phyloP scores from a whole-genome alignment of 192 early-diverging fungal species.

The Coemansia sp. region DNA sequence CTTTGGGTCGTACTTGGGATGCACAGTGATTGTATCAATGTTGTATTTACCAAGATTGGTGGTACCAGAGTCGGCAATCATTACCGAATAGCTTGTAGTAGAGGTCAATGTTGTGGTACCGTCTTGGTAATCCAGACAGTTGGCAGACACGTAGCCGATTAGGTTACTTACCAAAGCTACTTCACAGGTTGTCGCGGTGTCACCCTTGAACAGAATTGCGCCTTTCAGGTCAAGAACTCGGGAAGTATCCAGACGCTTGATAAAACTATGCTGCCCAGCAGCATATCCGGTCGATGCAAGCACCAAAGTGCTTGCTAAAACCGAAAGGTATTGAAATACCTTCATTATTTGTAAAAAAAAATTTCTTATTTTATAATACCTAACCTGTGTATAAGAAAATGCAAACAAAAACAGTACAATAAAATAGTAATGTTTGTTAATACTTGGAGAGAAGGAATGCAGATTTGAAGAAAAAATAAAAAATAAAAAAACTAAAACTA shows the following conservation, averaged over 20 bases:
- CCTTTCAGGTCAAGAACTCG: constrained; percentile 23
- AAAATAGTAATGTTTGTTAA: too few species aligned
- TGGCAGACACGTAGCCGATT: constrained; percentile 39
- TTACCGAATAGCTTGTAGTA: constrained; percentile 28
- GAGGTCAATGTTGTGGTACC: constrained; percentile 15
- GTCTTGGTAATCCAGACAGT: constrained; percentile 26
- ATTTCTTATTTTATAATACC: too few species aligned
- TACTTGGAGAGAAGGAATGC: neutral
- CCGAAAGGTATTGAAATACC: constrained; percentile 7
- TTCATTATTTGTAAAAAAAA: neutral
- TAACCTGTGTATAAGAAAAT: too few species aligned
- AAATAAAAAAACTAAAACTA: too few species aligned
- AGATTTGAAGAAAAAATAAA: too few species aligned
- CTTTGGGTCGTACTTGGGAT: constrained; percentile 32
- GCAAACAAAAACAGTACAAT: too few species aligned
- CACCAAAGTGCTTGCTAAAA: constrained; percentile 1
- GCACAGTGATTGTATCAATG: constrained; percentile 17
- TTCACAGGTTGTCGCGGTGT: constrained; percentile 36
- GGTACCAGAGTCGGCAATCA: constrained; percentile 24
- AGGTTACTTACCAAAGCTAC: constrained; percentile 46
- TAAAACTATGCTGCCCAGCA: constrained; percentile 41
- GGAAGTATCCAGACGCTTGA: constrained; percentile 30
- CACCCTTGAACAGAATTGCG: constrained; percentile 32
- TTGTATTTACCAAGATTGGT: constrained; percentile 19
- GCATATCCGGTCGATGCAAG: constrained; percentile 15